Evolutionary conservation across 495 filamentous ascomycete genomes (phyloP).

Genomic region (Choiromyces venosus): DNA sequence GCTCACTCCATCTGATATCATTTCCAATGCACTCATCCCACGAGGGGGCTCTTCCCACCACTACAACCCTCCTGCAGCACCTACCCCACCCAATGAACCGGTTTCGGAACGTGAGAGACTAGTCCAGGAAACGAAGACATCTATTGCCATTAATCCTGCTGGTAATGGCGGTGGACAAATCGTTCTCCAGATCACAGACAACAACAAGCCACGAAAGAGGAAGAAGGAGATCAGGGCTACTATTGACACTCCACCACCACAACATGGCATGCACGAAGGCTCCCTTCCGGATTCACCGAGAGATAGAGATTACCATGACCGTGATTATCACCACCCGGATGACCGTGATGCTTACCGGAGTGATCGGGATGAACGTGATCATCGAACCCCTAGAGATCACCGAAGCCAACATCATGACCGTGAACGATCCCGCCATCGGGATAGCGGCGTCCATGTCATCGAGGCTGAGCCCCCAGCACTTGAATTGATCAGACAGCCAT

Average conservation of each 20-base stretch:
- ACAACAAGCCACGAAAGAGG: conserved; percentile 33
- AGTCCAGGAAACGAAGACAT: conserved; percentile 39
- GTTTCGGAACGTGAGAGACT: conserved; percentile 34
- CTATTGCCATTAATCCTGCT: conserved; percentile 39
- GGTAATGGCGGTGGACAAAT: conserved; percentile 36
- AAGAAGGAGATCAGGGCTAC: conserved; percentile 36
- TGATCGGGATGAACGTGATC: conserved; percentile 85
- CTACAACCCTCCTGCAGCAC: conserved; percentile 37
- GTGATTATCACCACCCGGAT: conserved; percentile 12
- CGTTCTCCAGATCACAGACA: conserved; percentile 36
- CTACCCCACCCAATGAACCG: conserved; percentile 39
- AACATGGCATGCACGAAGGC: neutral
- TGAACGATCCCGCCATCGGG: conserved; percentile 19
- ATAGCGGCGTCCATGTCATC: conserved; percentile 29
- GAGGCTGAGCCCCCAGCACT: conserved; percentile 26
- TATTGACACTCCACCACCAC: conserved; percentile 11
- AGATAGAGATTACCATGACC: neutral
- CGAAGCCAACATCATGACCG: conserved; percentile 24
- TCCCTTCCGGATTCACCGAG: conserved; percentile 4
- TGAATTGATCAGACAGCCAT: conserved; percentile 27
- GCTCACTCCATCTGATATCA: conserved; percentile 28
- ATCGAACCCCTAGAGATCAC: conserved; percentile 2
- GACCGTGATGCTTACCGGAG: conserved; percentile 48
- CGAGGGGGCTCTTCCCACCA: conserved; percentile 9
- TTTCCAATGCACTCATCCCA: conserved; percentile 33